Percentiles rank a stretch among this genome's conserved stretches.
Evolutionary conservation across 805 yeast genomes (phyloP).

Genomic region (Metschnikowia lunata): DNA sequence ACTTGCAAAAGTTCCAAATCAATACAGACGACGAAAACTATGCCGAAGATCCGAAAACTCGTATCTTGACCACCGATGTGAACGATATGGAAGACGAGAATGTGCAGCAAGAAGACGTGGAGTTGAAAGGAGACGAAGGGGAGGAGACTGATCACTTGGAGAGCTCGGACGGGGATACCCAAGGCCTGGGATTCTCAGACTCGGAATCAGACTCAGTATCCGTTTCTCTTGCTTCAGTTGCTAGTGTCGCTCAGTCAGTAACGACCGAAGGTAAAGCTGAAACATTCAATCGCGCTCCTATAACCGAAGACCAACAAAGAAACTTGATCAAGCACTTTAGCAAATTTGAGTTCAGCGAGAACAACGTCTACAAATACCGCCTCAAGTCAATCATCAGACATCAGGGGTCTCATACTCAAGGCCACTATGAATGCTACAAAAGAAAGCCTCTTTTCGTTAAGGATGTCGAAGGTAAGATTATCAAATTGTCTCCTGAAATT

Average conservation of each 20-base stretch:
- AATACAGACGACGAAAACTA: constrained; percentile 13
- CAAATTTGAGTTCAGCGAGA: constrained; percentile 36
- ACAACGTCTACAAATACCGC: constrained; percentile 46
- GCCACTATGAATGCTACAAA: constrained; percentile 88
- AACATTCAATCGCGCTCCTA: constrained; percentile 35
- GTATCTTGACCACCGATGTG: constrained; percentile 23
- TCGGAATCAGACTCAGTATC: constrained; percentile 5
- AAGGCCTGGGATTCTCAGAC: constrained; percentile 9
- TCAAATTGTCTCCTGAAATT: constrained; percentile 40
- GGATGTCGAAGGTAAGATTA: constrained; percentile 36
- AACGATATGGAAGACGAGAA: constrained; percentile 29
- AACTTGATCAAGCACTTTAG: constrained; percentile 34
- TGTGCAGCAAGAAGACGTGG: constrained; percentile 37
- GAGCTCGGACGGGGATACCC: constrained; percentile 9
- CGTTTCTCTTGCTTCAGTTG: constrained; percentile 7
- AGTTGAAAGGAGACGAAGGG: constrained; percentile 29
- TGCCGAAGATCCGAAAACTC: constrained; percentile 14
- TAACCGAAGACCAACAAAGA: constrained; percentile 35
- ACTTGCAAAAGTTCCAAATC: constrained; percentile 32
- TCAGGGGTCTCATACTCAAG: constrained; percentile 81
- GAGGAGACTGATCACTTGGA: constrained; percentile 23
- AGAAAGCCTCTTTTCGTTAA: constrained; percentile 63
- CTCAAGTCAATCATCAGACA: constrained; percentile 77
- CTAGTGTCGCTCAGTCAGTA: constrained; percentile 6
- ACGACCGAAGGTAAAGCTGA: constrained; percentile 14